Conservation (phyloP, 2,329 filamentous ascomycete species). For the Sphaceloma murrayae region DNA sequence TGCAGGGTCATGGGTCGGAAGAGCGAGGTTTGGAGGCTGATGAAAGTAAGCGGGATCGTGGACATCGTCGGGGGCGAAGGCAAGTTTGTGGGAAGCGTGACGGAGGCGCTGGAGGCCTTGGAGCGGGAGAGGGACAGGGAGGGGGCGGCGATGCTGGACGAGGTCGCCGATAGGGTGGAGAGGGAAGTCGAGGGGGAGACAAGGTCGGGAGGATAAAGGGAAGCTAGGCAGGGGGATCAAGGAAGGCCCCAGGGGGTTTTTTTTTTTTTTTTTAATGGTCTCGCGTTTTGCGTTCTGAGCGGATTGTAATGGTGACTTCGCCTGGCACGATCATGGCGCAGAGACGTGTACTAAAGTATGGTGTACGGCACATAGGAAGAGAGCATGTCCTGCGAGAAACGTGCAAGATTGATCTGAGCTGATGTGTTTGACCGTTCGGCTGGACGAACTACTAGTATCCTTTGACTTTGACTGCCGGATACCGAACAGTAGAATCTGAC, state of each 20-base stretch:
- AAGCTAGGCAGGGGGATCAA: background rate
- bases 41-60: constrained; percentile 75
- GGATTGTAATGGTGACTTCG: too few relatives aligned
- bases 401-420: too few relatives aligned
- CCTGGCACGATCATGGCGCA: too few relatives aligned
- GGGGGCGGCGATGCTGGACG: constrained; percentile 28
- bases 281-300: too few relatives aligned
- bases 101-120: constrained; percentile 71
- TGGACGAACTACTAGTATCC: too few relatives aligned
- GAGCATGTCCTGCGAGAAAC: too few relatives aligned
- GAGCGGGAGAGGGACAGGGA: constrained; percentile 56
- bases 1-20: constrained; percentile 44
- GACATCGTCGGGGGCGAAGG: constrained; percentile 66
- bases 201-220: constrained; percentile 1
- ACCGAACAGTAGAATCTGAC: too few relatives aligned
- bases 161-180: constrained; percentile 34
- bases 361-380: too few relatives aligned
- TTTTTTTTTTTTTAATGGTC: too few relatives aligned
- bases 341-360: too few relatives aligned
- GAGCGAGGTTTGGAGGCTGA: constrained; percentile 57
- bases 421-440: too few relatives aligned
- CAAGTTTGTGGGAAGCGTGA: constrained; percentile 74
- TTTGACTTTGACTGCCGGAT: too few relatives aligned
- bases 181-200: constrained; percentile 16
- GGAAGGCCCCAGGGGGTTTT: background rate